A percentile compares a stretch with the other conserved stretches of the same genome.
Evolutionary conservation across 306 rosid species (phyloP).

Genomic region (Glycine latifolia): DNA sequence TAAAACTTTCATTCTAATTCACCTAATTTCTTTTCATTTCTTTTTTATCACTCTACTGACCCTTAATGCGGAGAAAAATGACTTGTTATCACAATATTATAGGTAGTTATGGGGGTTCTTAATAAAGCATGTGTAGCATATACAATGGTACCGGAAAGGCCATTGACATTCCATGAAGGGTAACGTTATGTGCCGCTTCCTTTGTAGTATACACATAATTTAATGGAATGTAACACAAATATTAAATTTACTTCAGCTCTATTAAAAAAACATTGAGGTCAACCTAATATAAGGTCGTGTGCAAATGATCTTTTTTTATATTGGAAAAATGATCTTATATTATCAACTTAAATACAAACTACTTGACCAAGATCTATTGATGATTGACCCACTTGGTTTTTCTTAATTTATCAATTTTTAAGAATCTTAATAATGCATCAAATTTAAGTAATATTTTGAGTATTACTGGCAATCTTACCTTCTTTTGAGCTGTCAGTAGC

Average conservation of each 20-base stretch:
- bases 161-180: background rate
- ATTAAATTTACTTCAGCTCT: background rate
- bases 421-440: constrained; percentile 21
- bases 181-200: background rate
- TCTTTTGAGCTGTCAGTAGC: constrained; percentile 43
- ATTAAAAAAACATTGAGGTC: constrained; percentile 1
- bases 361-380: constrained; percentile 12
- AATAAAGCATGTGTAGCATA: no score
- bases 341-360: constrained; percentile 23
- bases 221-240: background rate
- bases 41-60: no score
- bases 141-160: background rate
- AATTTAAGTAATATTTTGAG: constrained; percentile 16
- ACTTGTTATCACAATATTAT: no score
- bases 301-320: background rate
- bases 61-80: no score
- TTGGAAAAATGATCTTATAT: background rate
- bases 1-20: no score
- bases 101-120: no score
- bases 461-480: background rate
- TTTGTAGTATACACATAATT: no score
- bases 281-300: constrained; percentile 22
- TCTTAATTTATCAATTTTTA: background rate
- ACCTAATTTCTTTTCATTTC: no score
- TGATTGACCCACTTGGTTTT: constrained; percentile 25